These are phyloP conservation scores for Madurella mycetomatis DNA, from an alignment of 2,329 filamentous ascomycete genomes.

Conservation along the genomic window DNA sequence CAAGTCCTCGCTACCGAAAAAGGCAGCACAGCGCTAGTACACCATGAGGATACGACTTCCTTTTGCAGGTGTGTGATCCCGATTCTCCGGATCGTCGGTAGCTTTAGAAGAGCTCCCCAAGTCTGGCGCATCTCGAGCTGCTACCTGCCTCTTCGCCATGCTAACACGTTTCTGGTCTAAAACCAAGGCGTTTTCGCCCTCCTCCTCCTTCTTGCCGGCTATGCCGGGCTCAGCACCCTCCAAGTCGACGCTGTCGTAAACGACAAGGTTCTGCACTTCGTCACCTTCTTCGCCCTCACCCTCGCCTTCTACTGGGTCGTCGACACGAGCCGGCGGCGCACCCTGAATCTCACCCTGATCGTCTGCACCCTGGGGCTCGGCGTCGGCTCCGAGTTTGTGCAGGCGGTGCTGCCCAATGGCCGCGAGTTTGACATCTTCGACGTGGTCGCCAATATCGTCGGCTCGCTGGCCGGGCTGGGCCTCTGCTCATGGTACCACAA, in stretches of 20 bases:
- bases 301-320: slow-evolving; percentile 93
- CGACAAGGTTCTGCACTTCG: slow-evolving; percentile 83
- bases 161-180: not conserved
- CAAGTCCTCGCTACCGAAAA: not conserved
- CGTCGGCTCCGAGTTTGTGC: slow-evolving; percentile 70
- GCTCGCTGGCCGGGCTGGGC: slow-evolving; percentile 66
- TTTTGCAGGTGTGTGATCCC: slow-evolving; percentile 68
- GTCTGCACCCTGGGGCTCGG: slow-evolving; percentile 70
- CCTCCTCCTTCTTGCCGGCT: slow-evolving; percentile 71
- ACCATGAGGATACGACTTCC: slow-evolving; percentile 81
- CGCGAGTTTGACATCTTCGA: slow-evolving; percentile 74
- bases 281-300: slow-evolving; percentile 88
- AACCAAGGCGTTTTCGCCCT: slow-evolving; percentile 61
- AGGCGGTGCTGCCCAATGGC: slow-evolving; percentile 69
- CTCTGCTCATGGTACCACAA: slow-evolving; percentile 90
- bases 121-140: no score
- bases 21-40: slow-evolving; percentile 3
- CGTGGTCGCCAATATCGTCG: slow-evolving; percentile 81
- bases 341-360: slow-evolving; percentile 75
- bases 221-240: slow-evolving; percentile 69
- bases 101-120: no score
- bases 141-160: not conserved
- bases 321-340: slow-evolving; percentile 82
- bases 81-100: slow-evolving; percentile 11
- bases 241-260: slow-evolving; percentile 60